These are phyloP conservation scores for Tuber magnatum DNA, from an alignment of 495 filamentous ascomycete species.

Conservation along the genomic window DNA sequence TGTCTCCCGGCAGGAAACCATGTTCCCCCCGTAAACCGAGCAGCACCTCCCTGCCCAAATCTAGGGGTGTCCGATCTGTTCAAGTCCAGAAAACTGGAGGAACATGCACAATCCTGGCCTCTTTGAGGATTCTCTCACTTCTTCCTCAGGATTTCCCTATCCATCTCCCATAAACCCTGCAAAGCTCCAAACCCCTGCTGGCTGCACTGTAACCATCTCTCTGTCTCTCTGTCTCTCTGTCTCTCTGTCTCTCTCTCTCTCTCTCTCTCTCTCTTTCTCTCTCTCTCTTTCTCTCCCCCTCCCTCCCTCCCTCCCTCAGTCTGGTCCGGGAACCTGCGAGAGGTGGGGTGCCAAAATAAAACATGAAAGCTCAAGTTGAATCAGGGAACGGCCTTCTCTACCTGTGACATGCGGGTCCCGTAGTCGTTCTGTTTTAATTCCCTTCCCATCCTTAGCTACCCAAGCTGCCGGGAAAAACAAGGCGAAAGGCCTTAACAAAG, in stretches of 20 bases:
- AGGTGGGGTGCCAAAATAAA: not conserved
- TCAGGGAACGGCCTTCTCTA: not conserved
- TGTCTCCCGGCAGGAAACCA: conserved; percentile 12
- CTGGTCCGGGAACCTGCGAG: not conserved
- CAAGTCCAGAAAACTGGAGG: not conserved
- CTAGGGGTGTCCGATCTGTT: not conserved
- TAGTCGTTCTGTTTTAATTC: conserved; percentile 30
- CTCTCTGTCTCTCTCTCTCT: not conserved
- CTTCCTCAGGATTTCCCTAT: conserved; percentile 1
- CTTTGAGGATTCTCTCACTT: not conserved
- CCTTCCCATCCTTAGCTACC: conserved; percentile 18
- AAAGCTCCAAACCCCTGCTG: not conserved
- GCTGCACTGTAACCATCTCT: too few relatives aligned
- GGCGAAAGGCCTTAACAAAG: conserved; percentile 3
- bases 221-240: not conserved
- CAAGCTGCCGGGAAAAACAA: conserved; percentile 33
- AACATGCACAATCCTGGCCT: not conserved
- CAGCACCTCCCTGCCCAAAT: not conserved
- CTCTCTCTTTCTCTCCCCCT: not conserved
- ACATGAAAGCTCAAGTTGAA: not conserved
- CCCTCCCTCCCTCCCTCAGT: not conserved
- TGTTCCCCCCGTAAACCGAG: not conserved
- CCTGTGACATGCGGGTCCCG: conserved; percentile 2
- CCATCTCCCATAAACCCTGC: not conserved
- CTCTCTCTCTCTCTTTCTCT: not conserved